phyloP scores from a whole-genome alignment of 495 filamentous ascomycete species.

The Hypoxylon lenormandii region DNA sequence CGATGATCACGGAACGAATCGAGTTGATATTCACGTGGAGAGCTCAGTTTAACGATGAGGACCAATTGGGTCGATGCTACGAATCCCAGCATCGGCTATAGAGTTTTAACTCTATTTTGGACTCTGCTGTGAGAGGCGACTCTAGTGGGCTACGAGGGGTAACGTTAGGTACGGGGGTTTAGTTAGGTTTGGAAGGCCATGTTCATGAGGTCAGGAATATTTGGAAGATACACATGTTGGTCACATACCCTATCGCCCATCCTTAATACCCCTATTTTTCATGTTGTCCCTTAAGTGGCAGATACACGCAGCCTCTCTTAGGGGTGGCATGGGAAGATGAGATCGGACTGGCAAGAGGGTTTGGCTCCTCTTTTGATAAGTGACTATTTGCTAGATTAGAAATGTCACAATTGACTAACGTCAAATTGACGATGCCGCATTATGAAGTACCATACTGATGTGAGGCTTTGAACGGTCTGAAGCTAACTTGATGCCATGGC shows the following conservation, averaged over 20 bases:
- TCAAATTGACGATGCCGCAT: conserved; percentile 11
- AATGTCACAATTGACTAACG: conserved; percentile 27
- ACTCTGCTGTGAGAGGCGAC: conserved; percentile 4
- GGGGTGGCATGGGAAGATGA: conserved; percentile 19
- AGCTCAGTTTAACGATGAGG: conserved; percentile 6
- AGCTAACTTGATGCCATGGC: background rate
- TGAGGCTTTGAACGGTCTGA: background rate
- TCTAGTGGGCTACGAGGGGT: conserved; percentile 25
- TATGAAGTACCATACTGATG: conserved; percentile 1
- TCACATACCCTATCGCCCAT: conserved; percentile 36
- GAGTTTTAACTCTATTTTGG: conserved; percentile 11
- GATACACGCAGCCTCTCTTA: conserved; percentile 19
- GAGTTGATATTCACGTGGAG: background rate
- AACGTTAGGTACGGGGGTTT: conserved; percentile 37
- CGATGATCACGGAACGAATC: conserved; percentile 11
- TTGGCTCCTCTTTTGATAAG: conserved; percentile 14
- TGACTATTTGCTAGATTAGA: conserved; percentile 33
- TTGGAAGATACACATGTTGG: conserved; percentile 34
- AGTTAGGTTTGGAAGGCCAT: conserved; percentile 33
- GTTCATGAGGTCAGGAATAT: conserved; percentile 45
- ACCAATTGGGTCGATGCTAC: background rate
- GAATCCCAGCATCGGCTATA: conserved; percentile 5
- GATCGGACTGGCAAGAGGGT: conserved; percentile 22
- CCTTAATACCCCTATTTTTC: conserved; percentile 42
- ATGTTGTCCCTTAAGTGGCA: conserved; percentile 12